Evolutionary conservation across 1,284 basidiomycete genomes (phyloP), one percentile per base, ranked within the genome.

Genomic region (Gomphus bonarii): DNA sequence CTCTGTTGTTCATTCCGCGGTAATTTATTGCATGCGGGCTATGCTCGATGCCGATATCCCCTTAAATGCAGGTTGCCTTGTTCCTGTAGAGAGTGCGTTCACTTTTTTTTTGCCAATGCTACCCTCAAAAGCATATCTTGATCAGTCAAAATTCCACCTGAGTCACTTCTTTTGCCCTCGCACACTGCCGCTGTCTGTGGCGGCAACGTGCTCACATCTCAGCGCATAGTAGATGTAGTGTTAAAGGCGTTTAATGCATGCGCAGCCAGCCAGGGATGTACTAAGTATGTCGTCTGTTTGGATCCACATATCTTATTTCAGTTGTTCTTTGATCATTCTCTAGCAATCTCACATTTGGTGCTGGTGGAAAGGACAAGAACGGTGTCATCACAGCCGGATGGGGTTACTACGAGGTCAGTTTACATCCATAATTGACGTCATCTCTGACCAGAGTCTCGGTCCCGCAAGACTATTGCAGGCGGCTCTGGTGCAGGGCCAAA

Each of bases 1-100:
- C 44, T 87, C 88, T 2, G 94, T 98, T 43, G 88, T 90, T 1
- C 90, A 58, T 30, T 89, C 89, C 1, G 93, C 95, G 1, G 87
- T 97, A 60, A 95, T 98, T 63, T 99, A 98, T 71, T 91, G 91
- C 70, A 85, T 98, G 76, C 82, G 95, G 25, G 80, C 91, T 12
- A 95, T 99, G 89, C 79, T 97, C 28, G 86, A 92, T 63, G 72
- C 84, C 33, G 94, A 97, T 65, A 97, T 97, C 50, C 95, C 95
- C 3, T 78, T 98, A 28, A 97, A 97, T 67, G 91, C 91, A 20
- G 94, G 94, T 1, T 97, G 93, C 67, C 77, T 97, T 16, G 86
- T 88, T 14, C 88, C 88, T 1, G 72, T 91, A 36, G 78, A 82
- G 40, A 82, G 86, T 88, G 64, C 57, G 79, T 73, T 30, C 54